Base-by-base conservation (phyloP, 2,329 filamentous ascomycete species). In the Rutstroemia sp. region DNA sequence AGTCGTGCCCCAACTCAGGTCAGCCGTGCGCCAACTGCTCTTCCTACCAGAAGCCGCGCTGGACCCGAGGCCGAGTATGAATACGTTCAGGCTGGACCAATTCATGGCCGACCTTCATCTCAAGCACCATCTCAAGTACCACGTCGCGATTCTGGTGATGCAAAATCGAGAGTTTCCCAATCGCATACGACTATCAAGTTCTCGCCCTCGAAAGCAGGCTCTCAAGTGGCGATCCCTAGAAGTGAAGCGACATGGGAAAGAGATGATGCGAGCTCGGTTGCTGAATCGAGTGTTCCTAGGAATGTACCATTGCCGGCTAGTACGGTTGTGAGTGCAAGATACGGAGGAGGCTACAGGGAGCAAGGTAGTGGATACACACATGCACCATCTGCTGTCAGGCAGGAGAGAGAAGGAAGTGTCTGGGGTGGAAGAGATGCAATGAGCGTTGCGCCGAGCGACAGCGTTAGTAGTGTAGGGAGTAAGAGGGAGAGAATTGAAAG, bases 401-500 rank as follows among this genome's bases (percentile, higher is more conserved):
- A 2, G 79, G 77, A 63, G 81, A 85, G 65, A 85, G 81, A 57
- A n/a, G 14, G 23, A 14, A 37, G 49, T 49, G 58, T 54, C 38
- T 46, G 57, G 18, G 59, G 60, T 3, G 34, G 49, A 9, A 75
- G 78, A 41, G 79, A 82, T 61, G 69, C 71, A 52, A 75, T 73
- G 49, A 83, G 79, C 62, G 71, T 85, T 38, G 79, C 76, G 45
- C 82, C 82, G 1, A 79, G 76, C 63, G 82, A 85, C 65, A 85
- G 81, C 64, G 82, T 85, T 56, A 83, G 80, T 66, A 81, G 79
- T 62, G 74, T 83, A n/a, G 81, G 80, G n/a, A 64, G 52, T 25
- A 68, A 67, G 59, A 60, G 56, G 54, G 65, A 68, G 54, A 57
- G 65, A 46, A 63, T 67, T 59, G 59, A 54, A 34, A 57, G 55